phyloP scores from a whole-genome alignment of 768 basidiomycete species.

The Royoungia palumana region DNA sequence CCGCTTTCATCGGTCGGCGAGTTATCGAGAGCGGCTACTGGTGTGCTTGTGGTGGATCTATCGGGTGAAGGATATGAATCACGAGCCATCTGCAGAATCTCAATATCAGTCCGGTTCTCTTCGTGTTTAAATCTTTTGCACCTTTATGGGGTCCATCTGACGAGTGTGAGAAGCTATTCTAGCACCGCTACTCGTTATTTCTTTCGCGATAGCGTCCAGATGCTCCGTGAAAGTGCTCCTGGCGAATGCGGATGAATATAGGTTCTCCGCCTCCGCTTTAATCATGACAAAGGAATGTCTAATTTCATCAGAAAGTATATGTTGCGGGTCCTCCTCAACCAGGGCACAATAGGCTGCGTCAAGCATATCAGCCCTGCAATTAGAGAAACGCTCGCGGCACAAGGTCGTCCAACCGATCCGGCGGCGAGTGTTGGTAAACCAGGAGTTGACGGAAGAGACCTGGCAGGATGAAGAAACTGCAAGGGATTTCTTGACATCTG shows the following conservation, averaged over 20 bases:
- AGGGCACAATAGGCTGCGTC: conserved; percentile 26
- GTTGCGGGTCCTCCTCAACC: conserved; percentile 12
- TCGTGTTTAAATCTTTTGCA: too few relatives aligned
- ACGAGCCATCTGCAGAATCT: background rate
- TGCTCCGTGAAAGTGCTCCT: conserved; percentile 29
- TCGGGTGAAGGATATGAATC: conserved; percentile 6
- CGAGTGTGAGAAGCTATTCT: too few relatives aligned
- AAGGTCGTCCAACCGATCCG: conserved; percentile 51
- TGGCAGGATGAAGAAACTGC: conserved; percentile 18
- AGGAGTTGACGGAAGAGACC: conserved; percentile 36
- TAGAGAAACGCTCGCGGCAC: conserved; percentile 25
- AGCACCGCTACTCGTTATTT: background rate
- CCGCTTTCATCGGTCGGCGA: conserved; percentile 11
- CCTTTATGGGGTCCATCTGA: too few relatives aligned
- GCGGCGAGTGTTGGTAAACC: conserved; percentile 46
- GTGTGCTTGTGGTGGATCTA: background rate
- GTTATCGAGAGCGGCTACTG: conserved; percentile 2
- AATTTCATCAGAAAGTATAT: background rate
- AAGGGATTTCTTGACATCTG: conserved; percentile 27
- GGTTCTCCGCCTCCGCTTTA: conserved; percentile 22
- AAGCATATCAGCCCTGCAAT: conserved; percentile 19
- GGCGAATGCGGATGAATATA: conserved; percentile 27
- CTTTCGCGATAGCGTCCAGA: conserved; percentile 31
- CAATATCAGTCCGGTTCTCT: too few relatives aligned
- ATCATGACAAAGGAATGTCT: conserved; percentile 28